phyloP scores from a whole-genome alignment of 495 filamentous ascomycete genomes.

The Podospora australis region DNA sequence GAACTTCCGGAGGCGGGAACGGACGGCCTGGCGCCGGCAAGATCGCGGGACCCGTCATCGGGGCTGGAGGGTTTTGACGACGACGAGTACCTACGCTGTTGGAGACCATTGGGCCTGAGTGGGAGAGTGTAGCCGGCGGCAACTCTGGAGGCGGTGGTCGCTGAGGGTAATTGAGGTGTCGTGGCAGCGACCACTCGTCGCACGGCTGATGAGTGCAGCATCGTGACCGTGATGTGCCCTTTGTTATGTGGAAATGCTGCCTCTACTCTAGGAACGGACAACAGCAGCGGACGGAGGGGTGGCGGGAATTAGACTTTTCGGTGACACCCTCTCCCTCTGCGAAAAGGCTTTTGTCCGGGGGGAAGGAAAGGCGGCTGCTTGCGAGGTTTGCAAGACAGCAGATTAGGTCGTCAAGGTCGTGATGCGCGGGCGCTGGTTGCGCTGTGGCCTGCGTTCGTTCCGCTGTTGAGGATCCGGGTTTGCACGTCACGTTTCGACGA shows the following conservation, averaged over 20 bases:
- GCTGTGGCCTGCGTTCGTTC: background rate
- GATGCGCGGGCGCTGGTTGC: background rate
- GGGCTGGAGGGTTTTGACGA: slow-evolving; percentile 53
- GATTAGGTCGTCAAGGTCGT: background rate
- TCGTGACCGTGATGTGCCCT: slow-evolving; percentile 19
- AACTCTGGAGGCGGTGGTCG: slow-evolving; percentile 31
- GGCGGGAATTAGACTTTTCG: no score
- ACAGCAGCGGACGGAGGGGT: background rate
- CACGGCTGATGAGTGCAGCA: slow-evolving; percentile 49
- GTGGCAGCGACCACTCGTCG: slow-evolving; percentile 37
- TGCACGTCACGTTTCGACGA: slow-evolving; percentile 12
- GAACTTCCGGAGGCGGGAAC: slow-evolving; percentile 32
- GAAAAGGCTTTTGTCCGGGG: no score
- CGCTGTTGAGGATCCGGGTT: slow-evolving; percentile 9
- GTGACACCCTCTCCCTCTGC: no score
- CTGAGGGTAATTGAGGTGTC: slow-evolving; percentile 33
- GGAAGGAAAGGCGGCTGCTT: no score
- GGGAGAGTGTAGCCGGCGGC: slow-evolving; percentile 32
- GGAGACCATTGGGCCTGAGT: slow-evolving; percentile 28
- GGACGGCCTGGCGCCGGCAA: slow-evolving; percentile 35
- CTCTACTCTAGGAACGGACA: slow-evolving; percentile 8
- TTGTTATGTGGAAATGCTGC: slow-evolving; percentile 8
- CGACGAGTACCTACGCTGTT: slow-evolving; percentile 49
- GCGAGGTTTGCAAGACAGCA: background rate
- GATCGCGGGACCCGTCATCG: slow-evolving; percentile 43